Percentiles rank a stretch among this genome's conserved stretches.
phyloP scores from a whole-genome alignment of 768 basidiomycete genomes.

The Neoboletus magnificus region DNA sequence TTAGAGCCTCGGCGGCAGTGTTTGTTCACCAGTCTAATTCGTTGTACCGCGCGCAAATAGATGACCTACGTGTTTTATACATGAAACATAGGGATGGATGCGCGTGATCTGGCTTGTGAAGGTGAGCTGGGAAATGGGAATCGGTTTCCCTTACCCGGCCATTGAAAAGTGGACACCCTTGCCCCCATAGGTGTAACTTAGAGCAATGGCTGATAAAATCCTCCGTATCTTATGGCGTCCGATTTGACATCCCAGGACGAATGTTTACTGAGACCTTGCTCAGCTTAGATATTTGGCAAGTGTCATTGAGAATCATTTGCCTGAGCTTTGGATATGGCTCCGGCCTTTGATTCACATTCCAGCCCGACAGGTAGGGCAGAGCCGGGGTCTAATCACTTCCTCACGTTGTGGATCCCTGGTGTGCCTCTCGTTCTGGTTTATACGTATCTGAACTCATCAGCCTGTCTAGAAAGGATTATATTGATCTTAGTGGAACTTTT shows the following conservation, averaged over 20 bases:
- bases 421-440: neutral
- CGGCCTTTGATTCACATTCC: neutral
- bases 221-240: neutral
- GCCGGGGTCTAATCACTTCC: neutral
- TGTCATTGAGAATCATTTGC: neutral
- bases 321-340: neutral
- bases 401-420: neutral
- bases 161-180: neutral
- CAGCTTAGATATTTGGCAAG: neutral
- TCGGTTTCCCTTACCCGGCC: neutral
- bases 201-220: neutral
- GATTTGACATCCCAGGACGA: constrained; percentile 1
- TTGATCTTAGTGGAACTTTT: neutral
- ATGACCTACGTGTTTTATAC: constrained; percentile 14
- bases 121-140: constrained; percentile 1
- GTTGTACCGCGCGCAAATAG: constrained; percentile 28
- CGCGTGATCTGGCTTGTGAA: neutral
- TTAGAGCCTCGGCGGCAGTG: neutral
- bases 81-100: constrained; percentile 5
- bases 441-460: neutral
- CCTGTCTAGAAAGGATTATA: neutral
- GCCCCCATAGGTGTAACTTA: neutral
- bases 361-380: neutral
- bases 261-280: neutral
- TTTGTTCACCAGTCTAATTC: constrained; percentile 11